phyloP scores from a whole-genome alignment of 228 moss, liverwort and hornwort genomes.

The Sphagnum fallax region DNA sequence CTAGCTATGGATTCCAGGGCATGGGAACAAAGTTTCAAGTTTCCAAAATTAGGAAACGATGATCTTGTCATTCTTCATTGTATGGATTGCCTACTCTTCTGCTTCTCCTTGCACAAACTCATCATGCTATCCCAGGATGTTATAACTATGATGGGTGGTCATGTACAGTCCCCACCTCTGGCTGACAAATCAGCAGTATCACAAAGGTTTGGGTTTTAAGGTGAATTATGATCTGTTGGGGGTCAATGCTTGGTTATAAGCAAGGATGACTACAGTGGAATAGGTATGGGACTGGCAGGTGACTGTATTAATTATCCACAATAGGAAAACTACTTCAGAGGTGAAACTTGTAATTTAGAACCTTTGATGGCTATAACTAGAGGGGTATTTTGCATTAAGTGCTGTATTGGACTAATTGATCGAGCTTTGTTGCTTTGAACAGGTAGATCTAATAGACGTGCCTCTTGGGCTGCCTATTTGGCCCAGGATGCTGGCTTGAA shows the following conservation, averaged over 20 bases:
- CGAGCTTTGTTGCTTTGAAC: neutral
- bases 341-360: no score
- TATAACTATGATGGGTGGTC: neutral
- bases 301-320: no score
- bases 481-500: constrained; percentile 83
- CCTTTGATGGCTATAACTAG: no score
- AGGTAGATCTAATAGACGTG: constrained; percentile 70
- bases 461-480: constrained; percentile 85
- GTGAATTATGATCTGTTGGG: neutral
- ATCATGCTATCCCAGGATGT: neutral
- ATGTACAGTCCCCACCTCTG: neutral
- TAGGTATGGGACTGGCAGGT: no score
- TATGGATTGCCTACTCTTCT: constrained; percentile 12
- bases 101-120: neutral
- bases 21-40: constrained; percentile 73
- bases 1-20: constrained; percentile 53
- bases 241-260: neutral
- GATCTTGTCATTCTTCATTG: constrained; percentile 82
- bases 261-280: neutral
- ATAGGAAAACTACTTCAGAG: no score
- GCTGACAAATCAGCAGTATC: neutral
- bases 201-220: neutral
- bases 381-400: no score
- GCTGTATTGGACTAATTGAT: no score
- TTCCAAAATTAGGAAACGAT: constrained; percentile 55